These are phyloP conservation scores for Neurospora tetraspora DNA, from an alignment of 495 filamentous ascomycete genomes.

Conservation along the genomic window DNA sequence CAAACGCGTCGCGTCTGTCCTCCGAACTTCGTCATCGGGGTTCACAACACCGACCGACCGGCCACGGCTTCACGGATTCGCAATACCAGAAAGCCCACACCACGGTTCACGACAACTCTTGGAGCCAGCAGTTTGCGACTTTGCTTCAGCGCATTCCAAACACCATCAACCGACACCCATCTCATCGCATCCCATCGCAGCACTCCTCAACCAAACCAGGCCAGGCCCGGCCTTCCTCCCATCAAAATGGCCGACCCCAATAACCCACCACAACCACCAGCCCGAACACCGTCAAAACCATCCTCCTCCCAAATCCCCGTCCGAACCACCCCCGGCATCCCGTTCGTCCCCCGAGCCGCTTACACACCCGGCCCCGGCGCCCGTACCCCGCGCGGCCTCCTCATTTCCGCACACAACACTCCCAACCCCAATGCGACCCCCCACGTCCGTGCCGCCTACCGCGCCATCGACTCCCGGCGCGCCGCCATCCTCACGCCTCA, in stretches of 20 bases:
- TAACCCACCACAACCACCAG: not conserved
- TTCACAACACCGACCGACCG: not conserved
- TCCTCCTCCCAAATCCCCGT: not conserved
- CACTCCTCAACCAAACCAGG: not conserved
- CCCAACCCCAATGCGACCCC: slow-evolving; percentile 40
- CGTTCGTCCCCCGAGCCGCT: not conserved
- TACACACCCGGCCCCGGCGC: slow-evolving; percentile 9
- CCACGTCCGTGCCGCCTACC: slow-evolving; percentile 53
- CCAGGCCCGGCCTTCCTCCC: not conserved
- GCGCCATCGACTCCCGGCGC: slow-evolving; percentile 59
- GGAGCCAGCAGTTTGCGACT: not conserved
- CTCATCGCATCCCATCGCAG: not conserved
- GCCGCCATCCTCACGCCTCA: slow-evolving; percentile 61
- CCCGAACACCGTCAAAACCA: not conserved
- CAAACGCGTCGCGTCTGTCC: not conserved
- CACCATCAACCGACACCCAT: not conserved
- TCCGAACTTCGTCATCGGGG: not conserved
- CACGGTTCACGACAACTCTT: not conserved
- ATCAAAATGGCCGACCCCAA: not conserved
- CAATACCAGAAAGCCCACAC: not conserved
- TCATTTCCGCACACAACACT: slow-evolving; percentile 26
- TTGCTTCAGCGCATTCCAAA: not conserved
- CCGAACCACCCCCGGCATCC: slow-evolving; percentile 2
- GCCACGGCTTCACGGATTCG: not conserved
- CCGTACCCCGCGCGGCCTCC: slow-evolving; percentile 10